Evolutionary conservation across 768 basidiomycete species (phyloP).

Genomic region (Suillus brevipes): DNA sequence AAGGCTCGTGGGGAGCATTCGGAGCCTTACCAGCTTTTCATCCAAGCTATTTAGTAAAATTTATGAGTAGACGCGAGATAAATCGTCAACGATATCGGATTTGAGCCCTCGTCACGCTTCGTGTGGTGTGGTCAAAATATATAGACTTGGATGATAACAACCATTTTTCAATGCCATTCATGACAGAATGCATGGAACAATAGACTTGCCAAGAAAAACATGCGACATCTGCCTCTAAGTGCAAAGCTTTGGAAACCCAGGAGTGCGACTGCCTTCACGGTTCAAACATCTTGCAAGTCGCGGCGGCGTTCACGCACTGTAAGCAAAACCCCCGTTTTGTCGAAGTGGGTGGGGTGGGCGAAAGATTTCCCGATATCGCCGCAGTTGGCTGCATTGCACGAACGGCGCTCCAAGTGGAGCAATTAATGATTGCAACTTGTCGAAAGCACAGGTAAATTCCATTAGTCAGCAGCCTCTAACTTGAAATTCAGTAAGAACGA

Average conservation of each 20-base stretch:
- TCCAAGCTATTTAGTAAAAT: constrained; percentile 12
- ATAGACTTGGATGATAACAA: background rate
- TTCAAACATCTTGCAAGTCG: background rate
- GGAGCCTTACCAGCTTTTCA: constrained; percentile 24
- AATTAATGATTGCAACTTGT: no score
- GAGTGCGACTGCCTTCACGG: background rate
- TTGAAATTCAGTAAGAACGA: background rate
- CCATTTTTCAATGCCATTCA: background rate
- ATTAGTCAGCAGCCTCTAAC: background rate
- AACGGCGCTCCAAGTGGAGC: no score
- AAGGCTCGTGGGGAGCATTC: constrained; percentile 19
- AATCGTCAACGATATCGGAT: background rate
- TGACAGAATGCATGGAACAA: background rate
- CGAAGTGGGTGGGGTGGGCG: background rate
- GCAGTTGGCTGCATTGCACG: background rate
- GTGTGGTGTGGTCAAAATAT: background rate
- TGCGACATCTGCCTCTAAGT: background rate
- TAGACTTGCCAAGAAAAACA: background rate
- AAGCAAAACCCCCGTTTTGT: background rate
- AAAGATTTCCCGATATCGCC: background rate
- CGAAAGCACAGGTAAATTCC: no score
- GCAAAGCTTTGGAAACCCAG: background rate
- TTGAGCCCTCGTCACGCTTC: background rate
- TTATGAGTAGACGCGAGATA: background rate
- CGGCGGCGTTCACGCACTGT: background rate